Conservation (phyloP, 2,329 filamentous ascomycete genomes). For the Hortaea sp. region DNA sequence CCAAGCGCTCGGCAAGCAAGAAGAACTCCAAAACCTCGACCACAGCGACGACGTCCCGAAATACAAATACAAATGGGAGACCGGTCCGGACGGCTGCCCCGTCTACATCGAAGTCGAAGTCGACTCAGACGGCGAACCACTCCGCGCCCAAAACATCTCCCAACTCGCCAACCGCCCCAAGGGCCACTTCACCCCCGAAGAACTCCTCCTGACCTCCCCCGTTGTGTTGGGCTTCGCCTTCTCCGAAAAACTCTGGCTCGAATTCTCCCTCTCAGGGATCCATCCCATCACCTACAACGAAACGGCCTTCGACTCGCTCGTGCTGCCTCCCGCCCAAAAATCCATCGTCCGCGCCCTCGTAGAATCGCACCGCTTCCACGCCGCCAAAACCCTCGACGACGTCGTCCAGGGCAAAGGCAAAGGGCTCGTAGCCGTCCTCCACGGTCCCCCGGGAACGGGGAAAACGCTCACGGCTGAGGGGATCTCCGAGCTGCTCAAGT, state of each 20-base stretch:
- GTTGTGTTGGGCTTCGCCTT: constrained; percentile 81
- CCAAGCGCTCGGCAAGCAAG: constrained; percentile 36
- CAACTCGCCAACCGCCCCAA: constrained; percentile 30
- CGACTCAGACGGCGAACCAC: constrained; percentile 45
- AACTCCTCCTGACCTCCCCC: constrained; percentile 73
- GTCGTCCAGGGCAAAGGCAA: constrained; percentile 68
- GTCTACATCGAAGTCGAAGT: constrained; percentile 46
- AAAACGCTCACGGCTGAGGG: constrained; percentile 83
- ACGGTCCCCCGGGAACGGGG: constrained; percentile 77
- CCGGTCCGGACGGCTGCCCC: constrained; percentile 36
- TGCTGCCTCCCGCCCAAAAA: constrained; percentile 56
- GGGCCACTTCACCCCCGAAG: constrained; percentile 63
- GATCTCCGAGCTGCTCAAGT: constrained; percentile 72
- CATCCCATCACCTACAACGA: constrained; percentile 78
- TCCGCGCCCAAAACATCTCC: constrained; percentile 49
- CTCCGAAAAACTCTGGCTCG: constrained; percentile 80
- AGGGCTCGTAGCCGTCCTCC: constrained; percentile 71
- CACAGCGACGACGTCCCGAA: constrained; percentile 35
- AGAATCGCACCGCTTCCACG: constrained; percentile 73
- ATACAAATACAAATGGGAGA: constrained; percentile 29
- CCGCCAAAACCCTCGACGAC: constrained; percentile 69
- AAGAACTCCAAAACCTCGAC: constrained; percentile 36
- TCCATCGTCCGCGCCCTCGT: constrained; percentile 67
- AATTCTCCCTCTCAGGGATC: constrained; percentile 71
- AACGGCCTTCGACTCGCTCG: constrained; percentile 69